phyloP scores from a whole-genome alignment of 2,329 filamentous ascomycete species.

The Niveomyces coronatus region DNA sequence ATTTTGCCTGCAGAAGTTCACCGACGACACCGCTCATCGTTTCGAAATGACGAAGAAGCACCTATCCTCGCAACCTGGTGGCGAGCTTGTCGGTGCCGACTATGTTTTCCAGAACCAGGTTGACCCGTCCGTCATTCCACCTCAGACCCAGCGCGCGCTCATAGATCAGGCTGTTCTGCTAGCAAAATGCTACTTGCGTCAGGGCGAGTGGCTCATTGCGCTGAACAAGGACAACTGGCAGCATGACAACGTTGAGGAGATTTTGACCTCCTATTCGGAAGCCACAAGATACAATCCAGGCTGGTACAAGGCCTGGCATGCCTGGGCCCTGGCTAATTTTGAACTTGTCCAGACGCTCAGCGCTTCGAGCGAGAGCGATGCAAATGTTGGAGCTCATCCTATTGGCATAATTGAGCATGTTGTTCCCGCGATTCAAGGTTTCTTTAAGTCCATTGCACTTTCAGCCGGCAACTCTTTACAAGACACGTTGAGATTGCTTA shows the following conservation, averaged over 20 bases:
- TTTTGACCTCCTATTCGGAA: constrained; percentile 80
- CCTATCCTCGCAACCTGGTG: constrained; percentile 34
- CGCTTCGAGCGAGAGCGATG: constrained; percentile 48
- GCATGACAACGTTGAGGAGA: constrained; percentile 73
- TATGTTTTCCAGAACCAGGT: constrained; percentile 40
- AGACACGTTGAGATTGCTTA: constrained; percentile 84
- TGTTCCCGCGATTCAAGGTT: constrained; percentile 87
- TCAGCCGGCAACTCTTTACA: constrained; percentile 89
- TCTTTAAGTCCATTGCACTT: constrained; percentile 93
- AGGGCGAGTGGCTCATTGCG: constrained; percentile 90
- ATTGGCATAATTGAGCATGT: constrained; percentile 74
- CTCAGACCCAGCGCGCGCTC: constrained; percentile 41
- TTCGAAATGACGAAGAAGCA: constrained; percentile 44
- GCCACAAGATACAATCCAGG: constrained; percentile 89
- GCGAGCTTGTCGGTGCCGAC: constrained; percentile 35
- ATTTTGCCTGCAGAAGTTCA: constrained; percentile 50
- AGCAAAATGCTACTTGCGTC: constrained; percentile 90
- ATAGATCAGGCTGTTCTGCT: constrained; percentile 61
- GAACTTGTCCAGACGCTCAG: constrained; percentile 85
- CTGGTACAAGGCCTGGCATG: constrained; percentile 99
- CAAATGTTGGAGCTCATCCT: constrained; percentile 40
- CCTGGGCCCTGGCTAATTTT: constrained; percentile 96
- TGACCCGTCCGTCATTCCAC: constrained; percentile 34
- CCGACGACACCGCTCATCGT: constrained; percentile 45
- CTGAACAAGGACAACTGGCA: constrained; percentile 85